Evolutionary conservation across 2,329 filamentous ascomycete genomes (phyloP).

Genomic region (Cytospora leucostoma): DNA sequence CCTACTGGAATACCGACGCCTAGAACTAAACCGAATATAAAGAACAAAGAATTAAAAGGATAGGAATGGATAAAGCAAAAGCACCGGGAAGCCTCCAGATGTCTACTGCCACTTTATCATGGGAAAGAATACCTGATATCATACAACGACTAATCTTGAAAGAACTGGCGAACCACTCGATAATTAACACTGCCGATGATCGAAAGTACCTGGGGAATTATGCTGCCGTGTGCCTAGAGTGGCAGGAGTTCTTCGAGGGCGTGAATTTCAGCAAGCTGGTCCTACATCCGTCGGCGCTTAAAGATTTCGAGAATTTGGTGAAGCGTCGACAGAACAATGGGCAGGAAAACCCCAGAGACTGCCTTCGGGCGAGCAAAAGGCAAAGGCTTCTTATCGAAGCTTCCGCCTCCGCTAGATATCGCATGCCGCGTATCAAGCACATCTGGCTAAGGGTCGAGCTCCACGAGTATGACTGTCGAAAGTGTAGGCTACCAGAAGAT

Average conservation of each 20-base stretch:
- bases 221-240: conserved; percentile 11
- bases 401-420: too few species aligned
- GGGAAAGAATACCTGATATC: conserved; percentile 27
- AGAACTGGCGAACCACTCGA: not conserved
- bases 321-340: not conserved
- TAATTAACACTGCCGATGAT: not conserved
- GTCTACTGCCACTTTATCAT: too few species aligned
- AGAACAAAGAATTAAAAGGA: too few species aligned
- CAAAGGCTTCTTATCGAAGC: too few species aligned
- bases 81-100: too few species aligned
- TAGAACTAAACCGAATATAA: too few species aligned
- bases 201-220: not conserved
- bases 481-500: not conserved
- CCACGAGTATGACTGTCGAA: not conserved
- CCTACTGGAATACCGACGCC: too few species aligned
- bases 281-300: not conserved
- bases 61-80: too few species aligned
- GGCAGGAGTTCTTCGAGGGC: conserved; percentile 11
- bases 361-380: not conserved
- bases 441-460: conserved; percentile 15
- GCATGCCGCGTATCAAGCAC: conserved; percentile 7
- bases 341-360: not conserved
- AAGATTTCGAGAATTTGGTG: not conserved
- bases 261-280: conserved; percentile 7
- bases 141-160: not conserved